phyloP scores from a whole-genome alignment of 176 grass and related monocot genomes.

The Panicum miliaceum region DNA sequence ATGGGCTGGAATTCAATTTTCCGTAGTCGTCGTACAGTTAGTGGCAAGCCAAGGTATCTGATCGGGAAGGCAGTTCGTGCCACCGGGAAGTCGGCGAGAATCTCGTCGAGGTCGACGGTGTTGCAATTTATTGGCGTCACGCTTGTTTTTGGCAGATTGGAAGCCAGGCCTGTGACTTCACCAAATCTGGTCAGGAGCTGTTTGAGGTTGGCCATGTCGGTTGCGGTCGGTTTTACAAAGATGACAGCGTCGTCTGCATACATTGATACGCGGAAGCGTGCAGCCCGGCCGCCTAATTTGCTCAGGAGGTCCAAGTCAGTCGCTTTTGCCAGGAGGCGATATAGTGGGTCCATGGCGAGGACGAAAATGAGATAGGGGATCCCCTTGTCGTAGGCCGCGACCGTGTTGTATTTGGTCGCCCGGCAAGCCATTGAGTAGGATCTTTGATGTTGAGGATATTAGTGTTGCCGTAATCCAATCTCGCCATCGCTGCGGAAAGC shows the following conservation, averaged over 20 bases:
- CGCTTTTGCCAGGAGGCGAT: not conserved
- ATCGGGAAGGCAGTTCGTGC: not conserved
- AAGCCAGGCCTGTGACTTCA: not conserved
- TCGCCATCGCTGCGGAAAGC: not conserved
- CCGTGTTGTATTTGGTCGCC: not conserved
- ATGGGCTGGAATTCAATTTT: no score
- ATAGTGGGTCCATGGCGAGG: not conserved
- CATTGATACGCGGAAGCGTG: accelerated
- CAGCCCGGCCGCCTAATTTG: accelerated
- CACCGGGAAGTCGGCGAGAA: not conserved
- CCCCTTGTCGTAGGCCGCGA: not conserved
- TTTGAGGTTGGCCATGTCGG: not conserved
- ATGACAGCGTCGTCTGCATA: not conserved
- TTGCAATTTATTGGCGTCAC: not conserved
- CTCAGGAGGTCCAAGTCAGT: not conserved
- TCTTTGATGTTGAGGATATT: not conserved
- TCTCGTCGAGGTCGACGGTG: not conserved
- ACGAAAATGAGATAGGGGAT: not conserved
- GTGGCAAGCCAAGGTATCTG: not conserved
- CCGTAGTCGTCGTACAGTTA: accelerated
- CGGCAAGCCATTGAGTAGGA: not conserved
- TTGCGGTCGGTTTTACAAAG: accelerated
- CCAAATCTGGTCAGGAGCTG: not conserved
- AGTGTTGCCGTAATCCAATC: not conserved
- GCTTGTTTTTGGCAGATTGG: not conserved